Evolutionary conservation across 768 basidiomycete species (phyloP).

Genomic region (Rhodotorula diobovata): DNA sequence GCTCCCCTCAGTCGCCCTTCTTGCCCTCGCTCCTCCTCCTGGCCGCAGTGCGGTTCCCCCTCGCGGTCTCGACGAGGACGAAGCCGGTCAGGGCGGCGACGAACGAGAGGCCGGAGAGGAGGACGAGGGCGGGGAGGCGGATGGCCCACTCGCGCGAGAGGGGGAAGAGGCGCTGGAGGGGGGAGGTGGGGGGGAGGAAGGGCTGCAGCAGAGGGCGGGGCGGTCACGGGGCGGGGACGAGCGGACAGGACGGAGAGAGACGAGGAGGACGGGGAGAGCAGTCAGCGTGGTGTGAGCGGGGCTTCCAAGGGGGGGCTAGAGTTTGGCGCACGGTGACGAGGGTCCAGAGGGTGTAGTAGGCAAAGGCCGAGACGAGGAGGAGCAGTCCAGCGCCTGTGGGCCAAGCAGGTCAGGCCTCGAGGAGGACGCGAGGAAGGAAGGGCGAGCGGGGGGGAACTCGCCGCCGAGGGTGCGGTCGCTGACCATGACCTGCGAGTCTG

Average conservation of each 20-base stretch:
- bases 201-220: slow-evolving; percentile 55
- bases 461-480: not conserved
- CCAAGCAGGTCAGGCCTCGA: not conserved
- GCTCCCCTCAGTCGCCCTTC: not conserved
- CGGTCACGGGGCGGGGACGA: not conserved
- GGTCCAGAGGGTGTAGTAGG: slow-evolving; percentile 89
- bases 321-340: slow-evolving; percentile 64
- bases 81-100: slow-evolving; percentile 75
- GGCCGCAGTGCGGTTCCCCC: slow-evolving; percentile 47
- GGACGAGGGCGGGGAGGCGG: slow-evolving; percentile 73
- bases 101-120: slow-evolving; percentile 71
- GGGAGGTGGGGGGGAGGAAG: slow-evolving; percentile 70
- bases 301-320: not conserved
- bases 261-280: not conserved
- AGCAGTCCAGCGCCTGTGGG: slow-evolving; percentile 1
- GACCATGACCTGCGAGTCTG: not conserved
- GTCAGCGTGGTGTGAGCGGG: not conserved
- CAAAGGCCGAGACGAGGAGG: slow-evolving; percentile 53
- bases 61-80: slow-evolving; percentile 71
- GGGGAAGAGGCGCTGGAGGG: slow-evolving; percentile 74
- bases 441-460: too few species aligned
- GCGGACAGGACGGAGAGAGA: not conserved
- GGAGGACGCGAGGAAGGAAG: not conserved
- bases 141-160: slow-evolving; percentile 81
- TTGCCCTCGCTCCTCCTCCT: not conserved